Evolutionary conservation across 2,329 filamentous ascomycete genomes (phyloP).

Genomic region (Alternaria sp.): DNA sequence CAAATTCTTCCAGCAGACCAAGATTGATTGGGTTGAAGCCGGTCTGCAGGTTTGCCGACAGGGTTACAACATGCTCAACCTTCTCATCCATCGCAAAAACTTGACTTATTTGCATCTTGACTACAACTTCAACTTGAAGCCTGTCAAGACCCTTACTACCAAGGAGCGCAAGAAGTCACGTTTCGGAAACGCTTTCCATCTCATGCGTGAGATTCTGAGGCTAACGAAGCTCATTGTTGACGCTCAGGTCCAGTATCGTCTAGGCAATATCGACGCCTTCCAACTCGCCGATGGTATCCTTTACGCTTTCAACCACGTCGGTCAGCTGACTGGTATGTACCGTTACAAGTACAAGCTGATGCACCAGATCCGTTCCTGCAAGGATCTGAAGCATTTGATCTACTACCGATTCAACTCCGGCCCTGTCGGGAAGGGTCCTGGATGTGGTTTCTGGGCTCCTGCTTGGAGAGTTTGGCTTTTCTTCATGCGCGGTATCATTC

Average conservation of each 20-base stretch:
- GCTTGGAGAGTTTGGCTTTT: constrained; percentile 99
- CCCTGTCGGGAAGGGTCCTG: constrained; percentile 94
- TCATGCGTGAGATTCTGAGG: constrained; percentile 97
- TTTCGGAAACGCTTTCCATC: constrained; percentile 97
- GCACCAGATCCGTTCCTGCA: constrained; percentile 99
- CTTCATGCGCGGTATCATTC: constrained; percentile 98
- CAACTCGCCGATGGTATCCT: constrained; percentile 97
- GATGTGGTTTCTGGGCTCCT: constrained; percentile 98
- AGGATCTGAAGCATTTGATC: constrained; percentile 98
- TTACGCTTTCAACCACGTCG: constrained; percentile 99
- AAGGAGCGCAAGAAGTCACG: constrained; percentile 99
- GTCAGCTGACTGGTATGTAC: constrained; percentile 98
- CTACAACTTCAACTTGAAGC: constrained; percentile 99
- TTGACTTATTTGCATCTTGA: constrained; percentile 97
- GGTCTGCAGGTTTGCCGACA: constrained; percentile 97
- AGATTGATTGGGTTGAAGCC: constrained; percentile 98
- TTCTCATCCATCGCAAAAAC: constrained; percentile 98
- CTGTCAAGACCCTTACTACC: constrained; percentile 96
- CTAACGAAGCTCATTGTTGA: constrained; percentile 98
- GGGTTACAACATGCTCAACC: constrained; percentile 98
- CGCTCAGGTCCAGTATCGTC: constrained; percentile 94
- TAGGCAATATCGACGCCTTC: constrained; percentile 98
- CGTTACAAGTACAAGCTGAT: constrained; percentile 99
- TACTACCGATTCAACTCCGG: constrained; percentile 99
- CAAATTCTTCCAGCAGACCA: constrained; percentile 99